phyloP scores from a whole-genome alignment of 2,329 filamentous ascomycete genomes.

The Calonectria hawksworthii region DNA sequence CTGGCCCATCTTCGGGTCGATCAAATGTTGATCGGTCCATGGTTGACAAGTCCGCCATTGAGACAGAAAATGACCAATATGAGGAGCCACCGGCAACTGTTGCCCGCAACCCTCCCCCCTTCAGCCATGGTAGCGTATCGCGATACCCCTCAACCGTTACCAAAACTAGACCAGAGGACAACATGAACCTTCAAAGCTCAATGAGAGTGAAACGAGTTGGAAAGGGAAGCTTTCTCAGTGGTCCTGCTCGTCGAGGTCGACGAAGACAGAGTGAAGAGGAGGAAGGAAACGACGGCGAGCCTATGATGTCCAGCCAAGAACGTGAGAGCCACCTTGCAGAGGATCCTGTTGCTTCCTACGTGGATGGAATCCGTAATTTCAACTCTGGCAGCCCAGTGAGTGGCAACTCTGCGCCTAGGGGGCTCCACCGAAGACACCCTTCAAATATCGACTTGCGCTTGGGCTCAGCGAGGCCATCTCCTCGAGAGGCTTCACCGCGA shows the following conservation, averaged over 20 bases:
- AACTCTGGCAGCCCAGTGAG: slow-evolving; percentile 73
- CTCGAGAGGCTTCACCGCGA: slow-evolving; percentile 38
- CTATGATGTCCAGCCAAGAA: slow-evolving; percentile 57
- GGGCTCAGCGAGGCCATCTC: slow-evolving; percentile 50
- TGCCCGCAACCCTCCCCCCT: slow-evolving; percentile 60
- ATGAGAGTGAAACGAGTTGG: slow-evolving; percentile 84
- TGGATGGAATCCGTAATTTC: slow-evolving; percentile 60
- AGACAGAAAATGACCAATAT: slow-evolving; percentile 61
- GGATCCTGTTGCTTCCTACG: slow-evolving; percentile 60
- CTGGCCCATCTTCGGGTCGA: slow-evolving; percentile 53
- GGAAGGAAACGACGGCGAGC: slow-evolving; percentile 61
- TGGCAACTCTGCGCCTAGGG: slow-evolving; percentile 59
- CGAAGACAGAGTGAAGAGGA: slow-evolving; percentile 65
- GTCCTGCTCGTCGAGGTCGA: slow-evolving; percentile 82
- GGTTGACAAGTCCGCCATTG: slow-evolving; percentile 51
- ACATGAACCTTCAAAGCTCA: slow-evolving; percentile 77
- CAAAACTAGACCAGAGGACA: slow-evolving; percentile 71
- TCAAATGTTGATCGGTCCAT: slow-evolving; percentile 52
- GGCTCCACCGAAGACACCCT: slow-evolving; percentile 56
- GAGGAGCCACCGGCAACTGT: slow-evolving; percentile 65
- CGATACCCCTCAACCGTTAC: slow-evolving; percentile 65
- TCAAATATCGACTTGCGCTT: slow-evolving; percentile 54
- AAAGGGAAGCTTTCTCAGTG: slow-evolving; percentile 84
- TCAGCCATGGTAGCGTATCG: slow-evolving; percentile 66
- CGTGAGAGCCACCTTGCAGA: slow-evolving; percentile 57